Base-by-base conservation (phyloP, 805 yeast species). In the Cyberlindnera saturnus region DNA sequence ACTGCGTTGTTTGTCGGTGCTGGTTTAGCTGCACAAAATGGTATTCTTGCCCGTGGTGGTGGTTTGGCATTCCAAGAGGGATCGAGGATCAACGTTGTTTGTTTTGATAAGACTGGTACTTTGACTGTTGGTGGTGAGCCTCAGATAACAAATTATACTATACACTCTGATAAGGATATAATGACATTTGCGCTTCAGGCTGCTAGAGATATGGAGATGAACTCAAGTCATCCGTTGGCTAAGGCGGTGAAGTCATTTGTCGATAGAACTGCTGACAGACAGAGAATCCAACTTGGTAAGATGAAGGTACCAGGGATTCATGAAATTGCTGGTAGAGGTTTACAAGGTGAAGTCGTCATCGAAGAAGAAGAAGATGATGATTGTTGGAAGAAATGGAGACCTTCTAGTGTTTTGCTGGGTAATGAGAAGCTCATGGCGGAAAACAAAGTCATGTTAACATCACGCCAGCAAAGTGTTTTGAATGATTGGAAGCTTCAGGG, bases 21-120 rank as follows among this genome's bases (percentile, higher is more conserved):
- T 15, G 88, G 91, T 0, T 59, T 85, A 40, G 88, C 90, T 32
- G 93, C 93, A 13, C 81, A 79, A 55, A 64, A 78, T 57, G 93
- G 91, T 17, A 79, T 85, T 40, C 66, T 85, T 32, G 88, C 85
- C 1, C 74, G 82, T 49, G 91, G 91, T 15, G 93, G 93, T 6
- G 93, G 93, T 30, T 81, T 78, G 38, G 88, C 91, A 2, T 83
- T 85, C 57, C 89, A 85, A 62, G 87, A 85, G 55, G 90, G 83
- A 2, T 75, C 88, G 1, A 66, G 66, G 19, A 68, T 82, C 26
- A 74, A 77, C 42, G 73, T 79, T 32, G 74, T 83, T 8, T 83
- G 89, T 51, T 84, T 84, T 56, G 93, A 84, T 61, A 84, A 84
- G 51, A 84, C 91, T 0, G 93, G 91, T 2, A 84, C 93, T 0